Conservation (phyloP, 2,329 filamentous ascomycete species). For the Penicillium occitanis region DNA sequence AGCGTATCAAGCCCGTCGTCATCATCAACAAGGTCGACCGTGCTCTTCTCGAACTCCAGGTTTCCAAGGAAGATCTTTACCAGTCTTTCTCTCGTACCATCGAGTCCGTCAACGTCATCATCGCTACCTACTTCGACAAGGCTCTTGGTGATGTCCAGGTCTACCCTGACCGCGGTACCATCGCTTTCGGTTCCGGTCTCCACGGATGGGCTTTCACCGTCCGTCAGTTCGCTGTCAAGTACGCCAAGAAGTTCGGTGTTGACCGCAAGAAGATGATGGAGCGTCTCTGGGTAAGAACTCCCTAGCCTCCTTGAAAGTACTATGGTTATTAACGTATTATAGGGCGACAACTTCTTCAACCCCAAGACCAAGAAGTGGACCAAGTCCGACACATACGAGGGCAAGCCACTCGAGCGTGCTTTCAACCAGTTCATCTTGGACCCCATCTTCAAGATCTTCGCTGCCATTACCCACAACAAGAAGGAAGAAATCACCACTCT, state of each 20-base stretch:
- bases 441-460: constrained; percentile 99
- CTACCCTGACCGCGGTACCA: constrained; percentile 95
- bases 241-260: constrained; percentile 99
- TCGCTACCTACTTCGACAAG: constrained; percentile 98
- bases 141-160: constrained; percentile 96
- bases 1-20: constrained; percentile 99
- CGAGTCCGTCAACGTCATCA: constrained; percentile 99
- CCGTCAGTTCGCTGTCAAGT: constrained; percentile 92
- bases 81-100: constrained; percentile 99
- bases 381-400: constrained; percentile 78
- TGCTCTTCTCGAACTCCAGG: constrained; percentile 97
- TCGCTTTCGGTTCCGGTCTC: constrained; percentile 98
- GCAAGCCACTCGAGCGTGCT: constrained; percentile 89
- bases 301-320: not conserved
- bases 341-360: constrained; percentile 99
- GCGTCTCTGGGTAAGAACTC: constrained; percentile 72
- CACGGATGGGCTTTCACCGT: constrained; percentile 99
- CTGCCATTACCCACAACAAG: constrained; percentile 97
- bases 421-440: constrained; percentile 99
- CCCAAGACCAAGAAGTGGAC: constrained; percentile 99
- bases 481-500: constrained; percentile 83
- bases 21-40: constrained; percentile 99
- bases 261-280: constrained; percentile 99
- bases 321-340: constrained; percentile 33
- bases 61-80: constrained; percentile 98